Evolutionary conservation across 768 basidiomycete genomes (phyloP).

Genomic region (Cyclocybe cylindracea): DNA sequence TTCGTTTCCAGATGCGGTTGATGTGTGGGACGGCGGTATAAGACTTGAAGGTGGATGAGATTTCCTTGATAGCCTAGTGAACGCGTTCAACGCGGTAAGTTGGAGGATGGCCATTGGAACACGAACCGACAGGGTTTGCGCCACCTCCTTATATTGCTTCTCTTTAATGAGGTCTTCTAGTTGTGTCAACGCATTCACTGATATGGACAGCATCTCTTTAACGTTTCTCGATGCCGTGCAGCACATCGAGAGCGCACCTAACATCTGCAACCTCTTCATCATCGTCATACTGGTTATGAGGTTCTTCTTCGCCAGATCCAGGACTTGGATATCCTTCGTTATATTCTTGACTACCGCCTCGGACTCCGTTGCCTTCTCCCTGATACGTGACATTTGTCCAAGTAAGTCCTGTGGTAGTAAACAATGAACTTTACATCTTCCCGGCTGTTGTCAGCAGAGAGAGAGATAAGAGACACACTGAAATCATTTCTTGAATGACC

Average conservation of each 20-base stretch:
- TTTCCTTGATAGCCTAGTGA: slow-evolving; percentile 81
- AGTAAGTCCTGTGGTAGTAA: slow-evolving; percentile 71
- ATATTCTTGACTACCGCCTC: slow-evolving; percentile 95
- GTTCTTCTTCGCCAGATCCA: slow-evolving; percentile 94
- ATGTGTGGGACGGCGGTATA: slow-evolving; percentile 79
- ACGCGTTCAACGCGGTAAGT: slow-evolving; percentile 2
- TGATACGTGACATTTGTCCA: slow-evolving; percentile 93
- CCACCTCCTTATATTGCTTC: slow-evolving; percentile 80
- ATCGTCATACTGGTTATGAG: slow-evolving; percentile 88
- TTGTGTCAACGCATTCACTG: slow-evolving; percentile 83
- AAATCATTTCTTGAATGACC: slow-evolving; percentile 94
- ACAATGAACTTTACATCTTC: background rate
- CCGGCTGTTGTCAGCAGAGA: slow-evolving; percentile 4
- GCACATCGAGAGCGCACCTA: slow-evolving; percentile 56
- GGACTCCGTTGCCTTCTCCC: slow-evolving; percentile 95
- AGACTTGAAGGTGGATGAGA: slow-evolving; percentile 77
- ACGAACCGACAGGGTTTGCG: slow-evolving; percentile 74
- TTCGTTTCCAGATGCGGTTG: slow-evolving; percentile 72
- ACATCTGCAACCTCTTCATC: slow-evolving; percentile 89
- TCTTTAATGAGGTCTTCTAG: slow-evolving; percentile 78
- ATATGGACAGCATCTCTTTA: background rate
- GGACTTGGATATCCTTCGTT: slow-evolving; percentile 93
- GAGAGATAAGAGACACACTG: slow-evolving; percentile 48
- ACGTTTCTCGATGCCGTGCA: background rate
- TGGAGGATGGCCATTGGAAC: background rate